phyloP scores from a whole-genome alignment of 768 basidiomycete genomes.

The Auriscalpium vulgare region DNA sequence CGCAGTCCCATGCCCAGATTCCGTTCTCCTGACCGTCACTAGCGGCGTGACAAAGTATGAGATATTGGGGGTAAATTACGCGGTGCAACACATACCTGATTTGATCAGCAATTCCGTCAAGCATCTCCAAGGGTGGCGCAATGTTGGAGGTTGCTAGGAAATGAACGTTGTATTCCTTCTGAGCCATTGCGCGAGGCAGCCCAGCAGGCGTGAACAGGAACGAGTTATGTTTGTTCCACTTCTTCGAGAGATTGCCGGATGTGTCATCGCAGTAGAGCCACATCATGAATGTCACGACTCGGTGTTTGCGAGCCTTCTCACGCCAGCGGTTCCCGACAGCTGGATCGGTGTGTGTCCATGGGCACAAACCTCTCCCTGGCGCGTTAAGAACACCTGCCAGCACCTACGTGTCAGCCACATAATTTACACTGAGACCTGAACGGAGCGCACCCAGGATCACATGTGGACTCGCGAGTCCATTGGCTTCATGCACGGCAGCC shows the following conservation, averaged over 20 bases:
- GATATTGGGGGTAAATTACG: too few relatives aligned
- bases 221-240: conserved; percentile 39
- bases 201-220: conserved; percentile 31
- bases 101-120: conserved; percentile 22
- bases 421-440: too few relatives aligned
- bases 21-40: conserved; percentile 25
- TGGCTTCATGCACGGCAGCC: too few relatives aligned
- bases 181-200: conserved; percentile 22
- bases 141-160: conserved; percentile 35
- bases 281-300: conserved; percentile 24
- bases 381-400: too few relatives aligned
- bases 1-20: conserved; percentile 31
- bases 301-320: conserved; percentile 4
- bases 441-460: neutral
- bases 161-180: conserved; percentile 31
- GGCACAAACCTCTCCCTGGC: too few relatives aligned
- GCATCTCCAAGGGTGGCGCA: conserved; percentile 35
- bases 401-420: too few relatives aligned
- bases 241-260: conserved; percentile 37
- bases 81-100: too few relatives aligned
- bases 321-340: too few relatives aligned
- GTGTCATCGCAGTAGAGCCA: conserved; percentile 40
- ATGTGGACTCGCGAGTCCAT: too few relatives aligned
- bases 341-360: too few relatives aligned
- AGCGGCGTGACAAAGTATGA: too few relatives aligned